Base-by-base conservation (phyloP, 1,284 basidiomycete species). In the Apiotrichum akiyoshidainum region DNA sequence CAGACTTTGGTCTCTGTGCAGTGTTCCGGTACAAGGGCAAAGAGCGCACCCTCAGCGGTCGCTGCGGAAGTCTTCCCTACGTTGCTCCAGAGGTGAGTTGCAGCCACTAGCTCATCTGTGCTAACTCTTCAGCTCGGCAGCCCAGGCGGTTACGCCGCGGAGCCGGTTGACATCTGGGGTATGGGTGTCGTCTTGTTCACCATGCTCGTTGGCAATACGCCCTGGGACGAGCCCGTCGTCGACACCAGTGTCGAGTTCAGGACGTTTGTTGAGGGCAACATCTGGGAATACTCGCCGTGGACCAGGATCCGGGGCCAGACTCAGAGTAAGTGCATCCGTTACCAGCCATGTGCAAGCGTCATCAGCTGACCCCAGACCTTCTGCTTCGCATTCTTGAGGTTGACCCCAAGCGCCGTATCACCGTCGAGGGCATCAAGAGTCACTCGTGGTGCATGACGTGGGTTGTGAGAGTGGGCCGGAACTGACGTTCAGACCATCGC, bases 151-250 rank as follows among this genome's bases (percentile, higher is more conserved):
- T 99, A 98, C 77, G 79, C 85, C 31, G 95, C 92, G 5, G 92
- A 96, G 66, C 92, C 94, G 0, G 86, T 98, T 41, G 95, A 99
- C 74, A 86, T 91, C 3, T 99, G 95, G 95, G 92, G 92, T 1
- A 85, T 91, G 54, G 96, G 96, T 1, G 90, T 98, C n/a, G 95
- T 99, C 40, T 81, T 99, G 0, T 98, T 92, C 73, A 92, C 95
- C 0, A 80, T 98, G 59, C 82, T 99, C 0, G 87, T 86, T 6
- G 95, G 95, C 52, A 98, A 96, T 73, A 98, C 95, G 0, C 96
- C 95, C 1, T 99, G 95, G 95, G 95, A 98, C 71, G 90, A 96
- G 72, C 93, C 95, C 4, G 92, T 92, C 0, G 72, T 77, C 1
- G 81, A 82, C 21, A 50, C 50, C 10, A 91, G 89, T 62, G 83